Conservation (phyloP, 116 monocot genomes). For the Cymodocea nodosa region DNA sequence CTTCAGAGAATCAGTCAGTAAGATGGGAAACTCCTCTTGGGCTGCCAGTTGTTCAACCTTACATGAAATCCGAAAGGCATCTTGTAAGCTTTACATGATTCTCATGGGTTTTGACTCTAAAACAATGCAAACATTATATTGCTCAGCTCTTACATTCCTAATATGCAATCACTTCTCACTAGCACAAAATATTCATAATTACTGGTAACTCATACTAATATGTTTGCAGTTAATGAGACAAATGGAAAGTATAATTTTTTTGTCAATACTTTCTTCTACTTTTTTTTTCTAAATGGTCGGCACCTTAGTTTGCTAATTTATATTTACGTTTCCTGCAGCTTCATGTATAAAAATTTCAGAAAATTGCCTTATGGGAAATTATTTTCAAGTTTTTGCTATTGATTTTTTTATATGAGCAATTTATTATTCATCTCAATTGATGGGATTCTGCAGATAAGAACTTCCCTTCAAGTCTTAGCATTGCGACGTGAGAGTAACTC, state of each 20-base stretch:
- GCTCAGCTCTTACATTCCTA: too few relatives aligned
- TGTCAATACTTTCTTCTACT: too few relatives aligned
- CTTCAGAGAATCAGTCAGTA: constrained; percentile 69
- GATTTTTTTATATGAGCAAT: too few relatives aligned
- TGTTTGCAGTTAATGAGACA: neutral
- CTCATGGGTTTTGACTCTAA: too few relatives aligned
- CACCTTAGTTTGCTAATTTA: too few relatives aligned
- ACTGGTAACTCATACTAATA: neutral
- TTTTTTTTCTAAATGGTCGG: too few relatives aligned
- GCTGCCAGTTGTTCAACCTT: constrained; percentile 89
- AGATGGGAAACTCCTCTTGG: constrained; percentile 89
- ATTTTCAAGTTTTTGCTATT: too few relatives aligned
- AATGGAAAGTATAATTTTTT: neutral
- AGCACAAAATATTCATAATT: neutral
- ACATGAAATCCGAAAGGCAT: constrained; percentile 56
- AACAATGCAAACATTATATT: too few relatives aligned
- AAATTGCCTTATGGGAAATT: too few relatives aligned
- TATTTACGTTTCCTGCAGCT: too few relatives aligned
- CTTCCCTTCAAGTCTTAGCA: constrained; percentile 67
- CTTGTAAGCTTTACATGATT: constrained; percentile 34
- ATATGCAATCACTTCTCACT: too few relatives aligned
- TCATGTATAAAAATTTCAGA: too few relatives aligned
- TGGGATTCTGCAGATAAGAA: constrained; percentile 42
- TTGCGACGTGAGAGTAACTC: constrained; percentile 43
- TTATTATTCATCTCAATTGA: neutral